Base-by-base conservation (phyloP, 2,329 filamentous ascomycete genomes). In the Hawksworthiomyces lignivorus region DNA sequence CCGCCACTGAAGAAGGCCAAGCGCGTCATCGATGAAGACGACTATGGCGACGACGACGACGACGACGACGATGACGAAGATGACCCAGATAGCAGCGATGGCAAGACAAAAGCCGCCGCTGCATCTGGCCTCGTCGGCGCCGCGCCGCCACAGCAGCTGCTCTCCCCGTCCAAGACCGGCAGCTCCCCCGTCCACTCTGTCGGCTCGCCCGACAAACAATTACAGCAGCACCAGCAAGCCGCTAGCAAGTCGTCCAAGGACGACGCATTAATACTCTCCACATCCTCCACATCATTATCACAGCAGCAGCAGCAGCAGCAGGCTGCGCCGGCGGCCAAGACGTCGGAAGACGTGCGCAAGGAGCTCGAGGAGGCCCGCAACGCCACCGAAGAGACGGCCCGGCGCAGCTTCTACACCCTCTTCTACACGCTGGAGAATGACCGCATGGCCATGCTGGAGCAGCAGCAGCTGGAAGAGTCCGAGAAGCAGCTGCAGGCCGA, bases 341-440 rank as follows among this genome's bases (percentile, higher is more conserved):
- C 80, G 19, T 80, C 82, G 7, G 88, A 95, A 58, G 86, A 95
- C 69, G 85, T 87, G 61, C 86, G 92, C 56, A 94, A 94, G 64
- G 87, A 89, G 62, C 66, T 97, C 49, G 89, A 97, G 62, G 86
- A 94, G 57, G 87, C 87, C 52, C 92, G 92, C 59, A 89, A 83
- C 60, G 87, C 85, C 22, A 89, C 86, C 36, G 90, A 95, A 56
- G 87, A 94, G 56, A 83, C 85, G 38, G 92, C 87, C 32, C 88
- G 88, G 64, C 78, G 80, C 54, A 92, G 84, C 63, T 97, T 96
- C 62, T 84, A 95, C 58, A 94, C 87, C 9, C 75, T 95, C 50
- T 94, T 97, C 62, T 90, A 95, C 62, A 96, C 92, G 1, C 72
- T 97, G 24, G 92, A 98, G 62, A 92, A 90, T 59, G 92, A 98